Evolutionary conservation across 306 rosid genomes (phyloP), one percentile per base, ranked within the genome.

Genomic region (Corylus americana): DNA sequence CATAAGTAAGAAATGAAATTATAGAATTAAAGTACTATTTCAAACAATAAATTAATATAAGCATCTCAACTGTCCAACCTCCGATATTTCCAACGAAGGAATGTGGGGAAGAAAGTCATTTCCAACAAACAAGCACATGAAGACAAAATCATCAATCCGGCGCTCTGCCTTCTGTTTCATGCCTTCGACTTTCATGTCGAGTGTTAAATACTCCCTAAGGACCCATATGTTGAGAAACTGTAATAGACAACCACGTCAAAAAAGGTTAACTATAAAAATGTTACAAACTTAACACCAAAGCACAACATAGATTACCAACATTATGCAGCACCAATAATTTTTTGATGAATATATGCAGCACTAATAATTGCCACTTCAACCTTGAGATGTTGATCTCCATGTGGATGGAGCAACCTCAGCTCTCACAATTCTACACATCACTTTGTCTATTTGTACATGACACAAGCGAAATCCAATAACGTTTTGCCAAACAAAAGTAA

Each of bases 81-180:
- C 83, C 17, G 70, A 68, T 80, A 80, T 80, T 68, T 80, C 79
- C 71, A 80, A 25, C 1, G 79, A 68, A 4, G 79, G 84, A 42
- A 80, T 47, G 79, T 80, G 84, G 61, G 84, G 84, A 47, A 80
- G 75, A 74, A 80, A 80, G 79, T 80, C 84, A 69, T 80, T 80
- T 14, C 84, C 84, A 78, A 80, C 76, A 11, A 80, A 75, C 75
- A 80, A 75, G 77, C 84, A 80, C 71, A 80, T 68, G 71, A 80
- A 69, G 61, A 80, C 79, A 49, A 80, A 80, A 80, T 80, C 84
- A 80, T 80, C 84, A 25, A 80, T 57, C 61, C 18, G 63, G 39
- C 84, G 75, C 75, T 80, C 70, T 18, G 9, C 74, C 11, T 55
- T 39, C 55, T 4, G 48, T 35, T 7, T 79, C 35, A 0, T 62